Conservation (phyloP, 345 rosid genomes). For the Melastoma malabathricum region DNA sequence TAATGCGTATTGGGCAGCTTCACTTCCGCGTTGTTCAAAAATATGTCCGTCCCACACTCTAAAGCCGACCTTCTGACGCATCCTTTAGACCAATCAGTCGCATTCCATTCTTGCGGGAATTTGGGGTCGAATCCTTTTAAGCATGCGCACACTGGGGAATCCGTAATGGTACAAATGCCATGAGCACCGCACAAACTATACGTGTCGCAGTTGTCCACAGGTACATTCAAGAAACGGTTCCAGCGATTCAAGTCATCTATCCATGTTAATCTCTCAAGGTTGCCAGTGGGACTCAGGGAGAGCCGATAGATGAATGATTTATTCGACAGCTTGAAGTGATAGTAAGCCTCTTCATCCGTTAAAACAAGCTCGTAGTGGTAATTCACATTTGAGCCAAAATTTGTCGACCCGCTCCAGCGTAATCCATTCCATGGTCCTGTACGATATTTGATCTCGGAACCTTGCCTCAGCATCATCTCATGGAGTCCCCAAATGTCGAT, state of each 20-base stretch:
- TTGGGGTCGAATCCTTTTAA: slow-evolving; percentile 29
- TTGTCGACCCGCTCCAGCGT: slow-evolving; percentile 24
- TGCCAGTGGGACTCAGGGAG: slow-evolving; percentile 15
- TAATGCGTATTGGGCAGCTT: slow-evolving; percentile 32
- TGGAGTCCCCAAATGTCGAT: slow-evolving; percentile 24
- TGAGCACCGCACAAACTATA: slow-evolving; percentile 26
- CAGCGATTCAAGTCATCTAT: slow-evolving; percentile 15
- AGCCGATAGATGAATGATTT: slow-evolving; percentile 15
- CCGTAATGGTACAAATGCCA: slow-evolving; percentile 23
- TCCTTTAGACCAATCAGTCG: slow-evolving; percentile 24
- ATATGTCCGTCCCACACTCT: slow-evolving; percentile 21
- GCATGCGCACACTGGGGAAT: slow-evolving; percentile 27
- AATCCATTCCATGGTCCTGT: slow-evolving; percentile 41
- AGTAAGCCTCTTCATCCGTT: slow-evolving; percentile 20
- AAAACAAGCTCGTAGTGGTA: slow-evolving; percentile 12
- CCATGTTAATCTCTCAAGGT: slow-evolving; percentile 26
- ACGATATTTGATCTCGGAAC: slow-evolving; percentile 10
- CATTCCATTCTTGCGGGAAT: slow-evolving; percentile 19
- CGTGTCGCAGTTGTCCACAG: slow-evolving; percentile 27
- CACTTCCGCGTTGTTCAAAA: slow-evolving; percentile 11
- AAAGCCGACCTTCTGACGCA: slow-evolving; percentile 25
- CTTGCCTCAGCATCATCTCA: slow-evolving; percentile 13
- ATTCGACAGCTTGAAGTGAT: slow-evolving; percentile 13
- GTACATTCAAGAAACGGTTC: slow-evolving; percentile 19
- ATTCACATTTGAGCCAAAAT: slow-evolving; percentile 7